Evolutionary conservation across 495 filamentous ascomycete genomes (phyloP).

Genomic region (Penicillium coprophilum): DNA sequence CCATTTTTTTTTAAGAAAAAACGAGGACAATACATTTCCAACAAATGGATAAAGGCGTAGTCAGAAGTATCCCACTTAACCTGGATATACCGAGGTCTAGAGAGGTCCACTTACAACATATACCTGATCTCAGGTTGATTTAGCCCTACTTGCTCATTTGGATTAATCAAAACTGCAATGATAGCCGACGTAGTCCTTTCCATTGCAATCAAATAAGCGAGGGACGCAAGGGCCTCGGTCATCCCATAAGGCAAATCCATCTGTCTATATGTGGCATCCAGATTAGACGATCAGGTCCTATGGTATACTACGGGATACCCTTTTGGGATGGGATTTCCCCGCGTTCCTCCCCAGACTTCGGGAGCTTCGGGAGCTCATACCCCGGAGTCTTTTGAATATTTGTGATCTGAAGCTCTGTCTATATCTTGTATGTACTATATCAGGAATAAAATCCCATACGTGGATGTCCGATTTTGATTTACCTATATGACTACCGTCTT

Average conservation of each 20-base stretch:
- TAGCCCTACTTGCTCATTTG: too few relatives aligned
- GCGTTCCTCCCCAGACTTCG: conserved; percentile 10
- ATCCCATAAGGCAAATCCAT: background rate
- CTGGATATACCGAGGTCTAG: background rate
- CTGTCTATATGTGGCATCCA: background rate
- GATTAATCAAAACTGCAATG: background rate
- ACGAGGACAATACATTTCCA: background rate
- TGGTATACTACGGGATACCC: too few relatives aligned
- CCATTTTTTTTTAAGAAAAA: background rate
- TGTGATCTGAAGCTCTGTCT: background rate
- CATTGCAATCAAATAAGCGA: background rate
- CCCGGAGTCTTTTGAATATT: background rate
- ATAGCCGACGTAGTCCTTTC: background rate
- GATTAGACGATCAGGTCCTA: background rate
- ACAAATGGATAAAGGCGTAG: background rate
- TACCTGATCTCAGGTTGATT: too few relatives aligned
- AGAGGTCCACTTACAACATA: background rate
- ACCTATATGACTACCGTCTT: background rate
- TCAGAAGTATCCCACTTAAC: background rate
- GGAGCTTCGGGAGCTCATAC: background rate
- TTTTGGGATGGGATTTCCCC: background rate
- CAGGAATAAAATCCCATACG: background rate
- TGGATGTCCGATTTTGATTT: background rate
- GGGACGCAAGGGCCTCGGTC: background rate
- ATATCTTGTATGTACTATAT: too few relatives aligned